phyloP scores from a whole-genome alignment of 2,329 filamentous ascomycete genomes.

The Penicillium vulpinum region DNA sequence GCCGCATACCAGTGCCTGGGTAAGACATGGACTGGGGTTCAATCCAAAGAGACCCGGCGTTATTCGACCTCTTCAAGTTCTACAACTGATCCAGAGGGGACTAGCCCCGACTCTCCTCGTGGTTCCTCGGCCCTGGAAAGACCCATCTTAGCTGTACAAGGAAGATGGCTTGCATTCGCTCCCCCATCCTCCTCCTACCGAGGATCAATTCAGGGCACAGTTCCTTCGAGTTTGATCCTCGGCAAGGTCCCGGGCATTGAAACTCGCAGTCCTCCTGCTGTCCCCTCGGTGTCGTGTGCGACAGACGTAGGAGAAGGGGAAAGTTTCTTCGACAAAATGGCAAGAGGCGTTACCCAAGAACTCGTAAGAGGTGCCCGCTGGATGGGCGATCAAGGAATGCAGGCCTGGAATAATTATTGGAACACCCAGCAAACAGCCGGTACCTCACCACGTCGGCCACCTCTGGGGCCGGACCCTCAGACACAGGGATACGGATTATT shows the following conservation, averaged over 20 bases:
- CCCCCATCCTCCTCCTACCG: conserved; percentile 43
- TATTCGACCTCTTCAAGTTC: conserved; percentile 50
- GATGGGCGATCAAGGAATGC: conserved; percentile 52
- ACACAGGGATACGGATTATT: conserved; percentile 40
- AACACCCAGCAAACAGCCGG: conserved; percentile 43
- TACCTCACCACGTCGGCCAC: conserved; percentile 32
- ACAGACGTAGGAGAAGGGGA: conserved; percentile 50
- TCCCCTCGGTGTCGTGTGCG: conserved; percentile 45
- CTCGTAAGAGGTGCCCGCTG: conserved; percentile 50
- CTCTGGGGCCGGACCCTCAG: conserved; percentile 30
- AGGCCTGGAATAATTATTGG: conserved; percentile 54
- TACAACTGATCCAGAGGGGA: conserved; percentile 47
- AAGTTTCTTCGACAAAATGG: conserved; percentile 50
- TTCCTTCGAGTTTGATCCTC: conserved; percentile 38
- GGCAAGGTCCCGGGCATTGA: conserved; percentile 44
- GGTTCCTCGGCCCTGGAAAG: conserved; percentile 30
- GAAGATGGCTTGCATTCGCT: conserved; percentile 50
- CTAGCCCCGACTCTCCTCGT: conserved; percentile 41
- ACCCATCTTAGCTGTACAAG: conserved; percentile 46
- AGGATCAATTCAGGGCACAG: conserved; percentile 42
- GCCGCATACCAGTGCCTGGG: conserved; percentile 66
- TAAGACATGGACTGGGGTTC: conserved; percentile 89
- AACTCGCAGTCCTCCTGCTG: conserved; percentile 43
- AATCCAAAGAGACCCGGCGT: conserved; percentile 51
- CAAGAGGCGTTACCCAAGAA: conserved; percentile 52